These are phyloP conservation scores for Taphrina pruni DNA, from an alignment of 1,139 yeast species.

Conservation along the genomic window DNA sequence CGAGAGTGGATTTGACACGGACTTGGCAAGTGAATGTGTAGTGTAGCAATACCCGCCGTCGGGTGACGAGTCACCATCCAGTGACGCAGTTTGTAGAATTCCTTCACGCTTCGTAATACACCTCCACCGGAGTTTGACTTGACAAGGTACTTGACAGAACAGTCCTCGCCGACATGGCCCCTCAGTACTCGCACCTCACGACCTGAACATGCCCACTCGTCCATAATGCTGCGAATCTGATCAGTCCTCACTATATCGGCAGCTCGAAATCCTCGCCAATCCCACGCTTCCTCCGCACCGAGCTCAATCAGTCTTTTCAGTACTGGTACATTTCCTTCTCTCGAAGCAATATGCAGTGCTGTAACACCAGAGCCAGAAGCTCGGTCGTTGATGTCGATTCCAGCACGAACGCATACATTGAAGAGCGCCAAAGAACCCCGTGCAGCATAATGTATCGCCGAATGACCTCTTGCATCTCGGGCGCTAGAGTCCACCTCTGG, in stretches of 20 bases:
- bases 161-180: conserved; percentile 37
- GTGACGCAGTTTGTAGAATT: conserved; percentile 54
- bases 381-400: conserved; percentile 47
- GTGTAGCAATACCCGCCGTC: conserved; percentile 47
- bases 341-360: conserved; percentile 46
- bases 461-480: conserved; percentile 46
- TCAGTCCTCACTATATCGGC: conserved; percentile 61
- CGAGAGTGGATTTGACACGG: conserved; percentile 53
- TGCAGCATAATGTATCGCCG: conserved; percentile 43
- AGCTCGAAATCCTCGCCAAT: conserved; percentile 47
- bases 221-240: conserved; percentile 58
- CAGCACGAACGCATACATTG: conserved; percentile 33
- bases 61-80: conserved; percentile 51
- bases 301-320: conserved; percentile 34
- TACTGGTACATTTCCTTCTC: conserved; percentile 36
- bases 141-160: conserved; percentile 37
- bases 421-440: conserved; percentile 24
- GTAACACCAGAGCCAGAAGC: conserved; percentile 50
- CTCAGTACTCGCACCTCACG: conserved; percentile 33
- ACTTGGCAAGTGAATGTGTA: conserved; percentile 44
- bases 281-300: conserved; percentile 37
- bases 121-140: conserved; percentile 32
- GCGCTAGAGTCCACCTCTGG: conserved; percentile 49
- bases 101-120: conserved; percentile 49
- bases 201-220: conserved; percentile 48